phyloP scores from a whole-genome alignment of 495 filamentous ascomycete genomes.

The Aspergillus homomorphus region DNA sequence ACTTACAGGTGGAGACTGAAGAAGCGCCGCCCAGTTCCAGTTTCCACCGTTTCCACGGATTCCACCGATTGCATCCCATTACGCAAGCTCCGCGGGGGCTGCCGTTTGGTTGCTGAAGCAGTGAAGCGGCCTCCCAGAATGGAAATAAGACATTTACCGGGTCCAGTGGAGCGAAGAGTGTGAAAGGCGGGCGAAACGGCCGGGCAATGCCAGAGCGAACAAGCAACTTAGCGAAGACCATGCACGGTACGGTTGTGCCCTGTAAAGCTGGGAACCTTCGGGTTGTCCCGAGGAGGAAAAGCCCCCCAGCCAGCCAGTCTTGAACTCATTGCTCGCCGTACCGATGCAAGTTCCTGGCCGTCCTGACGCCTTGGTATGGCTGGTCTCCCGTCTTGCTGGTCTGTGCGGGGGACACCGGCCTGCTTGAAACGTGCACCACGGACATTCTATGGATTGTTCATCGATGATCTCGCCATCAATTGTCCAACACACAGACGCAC shows the following conservation, averaged over 20 bases:
- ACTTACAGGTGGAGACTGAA: background rate
- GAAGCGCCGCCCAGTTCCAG: background rate
- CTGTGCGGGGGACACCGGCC: constrained; percentile 19
- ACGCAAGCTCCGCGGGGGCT: constrained; percentile 13
- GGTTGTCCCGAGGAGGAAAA: background rate
- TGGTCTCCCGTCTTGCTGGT: constrained; percentile 14
- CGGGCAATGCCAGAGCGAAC: background rate
- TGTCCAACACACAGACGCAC: background rate
- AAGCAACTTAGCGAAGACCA: background rate
- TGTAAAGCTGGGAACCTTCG: background rate
- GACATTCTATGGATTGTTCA: constrained; percentile 6
- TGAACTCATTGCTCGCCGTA: background rate
- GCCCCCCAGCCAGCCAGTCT: background rate
- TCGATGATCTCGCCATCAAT: background rate
- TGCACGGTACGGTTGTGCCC: background rate
- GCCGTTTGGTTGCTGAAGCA: background rate
- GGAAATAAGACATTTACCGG: constrained; percentile 3
- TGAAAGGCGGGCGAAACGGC: background rate
- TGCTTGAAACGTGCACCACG: constrained; percentile 19
- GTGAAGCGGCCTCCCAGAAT: background rate
- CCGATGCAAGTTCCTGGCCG: constrained; percentile 10
- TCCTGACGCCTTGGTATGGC: background rate
- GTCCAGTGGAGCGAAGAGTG: background rate
- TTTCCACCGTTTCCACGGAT: background rate
- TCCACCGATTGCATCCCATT: constrained; percentile 5